Evolutionary conservation across 148 eudicot genomes (phyloP), one percentile per base, ranked within the genome.

Genomic region (Cornus kousa): DNA sequence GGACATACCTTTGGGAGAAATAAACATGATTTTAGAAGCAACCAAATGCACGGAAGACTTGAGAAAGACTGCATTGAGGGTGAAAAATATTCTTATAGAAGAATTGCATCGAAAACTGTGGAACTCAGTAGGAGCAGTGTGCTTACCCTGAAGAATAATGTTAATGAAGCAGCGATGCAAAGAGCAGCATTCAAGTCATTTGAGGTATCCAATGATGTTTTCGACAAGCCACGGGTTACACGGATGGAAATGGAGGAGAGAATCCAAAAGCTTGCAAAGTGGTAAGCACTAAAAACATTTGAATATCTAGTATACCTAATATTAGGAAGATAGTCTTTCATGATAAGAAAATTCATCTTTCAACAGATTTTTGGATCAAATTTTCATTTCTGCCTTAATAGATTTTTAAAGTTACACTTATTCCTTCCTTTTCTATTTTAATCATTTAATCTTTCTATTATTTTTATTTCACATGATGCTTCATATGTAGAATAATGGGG

Each of bases 201-300:
- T 33, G 89, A 84, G 65, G 75, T 80, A 65, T 62, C 77, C 31
- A 83, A 82, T 70, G 90, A 87, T 84, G 85, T 82, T 37, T 80
- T 78, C 16, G 91, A 78, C 72, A 74, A 83, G 82, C 95, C 86
- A 37, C 88, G 93, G 35, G 81, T 89, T 78, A 62, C 97, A 22
- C 86, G 83, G 71, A 83, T 81, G 74, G 97, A 90, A 84, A 90
- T 95, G 98, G 98, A 93, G 86, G 94, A 90, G 82, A 89, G 97
- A 86, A 88, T 95, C 73, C 97, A 93, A 76, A 95, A 85, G 83
- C 93, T 95, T 67, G 98, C 98, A 65, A 88, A 76, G 84, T 78
- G 96, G 98, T 95, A 79, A 80, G 92, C 82, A 77, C 57, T 59
- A 20, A 57, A 68, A 32, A 20, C 71, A 43, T 66, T 68, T 67